phyloP scores from a whole-genome alignment of 2,329 filamentous ascomycete species.

The Myotisia sp. region DNA sequence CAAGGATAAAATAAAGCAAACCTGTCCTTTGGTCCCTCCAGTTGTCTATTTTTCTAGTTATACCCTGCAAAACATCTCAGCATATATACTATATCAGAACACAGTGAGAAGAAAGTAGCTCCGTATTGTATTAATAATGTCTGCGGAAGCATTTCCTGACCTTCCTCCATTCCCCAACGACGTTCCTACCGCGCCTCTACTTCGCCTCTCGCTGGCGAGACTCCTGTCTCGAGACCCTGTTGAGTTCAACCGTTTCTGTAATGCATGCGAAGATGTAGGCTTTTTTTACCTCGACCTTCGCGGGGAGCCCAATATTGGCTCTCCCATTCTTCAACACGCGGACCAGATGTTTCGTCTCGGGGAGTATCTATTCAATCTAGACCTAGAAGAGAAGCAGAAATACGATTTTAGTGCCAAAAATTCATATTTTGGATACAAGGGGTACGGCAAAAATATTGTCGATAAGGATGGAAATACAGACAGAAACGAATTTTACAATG shows the following conservation, averaged over 20 bases:
- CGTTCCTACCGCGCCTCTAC: constrained; percentile 31
- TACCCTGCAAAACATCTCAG: too few species aligned
- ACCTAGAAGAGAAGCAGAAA: constrained; percentile 37
- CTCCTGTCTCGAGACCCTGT: constrained; percentile 23
- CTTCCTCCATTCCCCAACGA: constrained; percentile 30
- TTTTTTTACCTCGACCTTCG: constrained; percentile 45
- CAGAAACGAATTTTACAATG: constrained; percentile 43
- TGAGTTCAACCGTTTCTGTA: constrained; percentile 25
- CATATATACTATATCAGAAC: too few species aligned
- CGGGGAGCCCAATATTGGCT: constrained; percentile 22
- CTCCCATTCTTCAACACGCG: constrained; percentile 30
- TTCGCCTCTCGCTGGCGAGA: constrained; percentile 28
- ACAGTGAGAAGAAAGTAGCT: too few species aligned
- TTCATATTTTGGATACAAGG: constrained; percentile 42
- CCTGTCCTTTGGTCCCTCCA: too few species aligned
- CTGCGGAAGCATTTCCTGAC: constrained; percentile 16
- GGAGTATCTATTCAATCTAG: constrained; percentile 35
- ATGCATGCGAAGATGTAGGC: constrained; percentile 36
- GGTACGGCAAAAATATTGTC: constrained; percentile 33
- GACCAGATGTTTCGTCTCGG: constrained; percentile 35
- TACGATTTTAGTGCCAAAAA: constrained; percentile 40
- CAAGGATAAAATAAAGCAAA: too few species aligned
- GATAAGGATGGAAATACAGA: constrained; percentile 37
- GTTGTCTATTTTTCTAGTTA: too few species aligned
- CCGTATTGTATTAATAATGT: too few species aligned